phyloP scores from a whole-genome alignment of 352 stramenopile genomes.

The Pythium brachiatum region DNA sequence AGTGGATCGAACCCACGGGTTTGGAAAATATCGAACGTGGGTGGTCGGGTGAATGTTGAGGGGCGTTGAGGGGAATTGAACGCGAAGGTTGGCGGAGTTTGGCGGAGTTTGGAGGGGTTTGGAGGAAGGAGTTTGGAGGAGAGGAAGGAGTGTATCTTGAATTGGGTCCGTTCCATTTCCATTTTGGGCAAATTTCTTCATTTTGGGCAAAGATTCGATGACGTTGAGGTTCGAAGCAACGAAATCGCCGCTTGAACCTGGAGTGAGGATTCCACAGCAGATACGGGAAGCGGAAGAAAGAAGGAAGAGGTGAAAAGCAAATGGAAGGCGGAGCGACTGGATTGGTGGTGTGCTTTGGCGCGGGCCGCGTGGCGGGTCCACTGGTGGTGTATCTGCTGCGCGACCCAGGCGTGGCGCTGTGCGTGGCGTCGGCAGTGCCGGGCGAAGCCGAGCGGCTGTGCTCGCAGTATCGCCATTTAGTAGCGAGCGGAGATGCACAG shows the following conservation, averaged over 20 bases:
- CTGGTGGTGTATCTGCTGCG: slow-evolving; percentile 41
- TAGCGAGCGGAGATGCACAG: background rate
- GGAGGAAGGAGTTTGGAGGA: too few relatives aligned
- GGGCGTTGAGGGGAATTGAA: background rate
- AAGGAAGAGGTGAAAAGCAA: background rate
- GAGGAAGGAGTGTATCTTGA: too few relatives aligned
- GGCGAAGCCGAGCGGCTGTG: slow-evolving; percentile 32
- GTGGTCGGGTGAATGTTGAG: slow-evolving; percentile 2
- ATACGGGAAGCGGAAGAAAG: background rate
- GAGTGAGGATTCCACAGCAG: background rate
- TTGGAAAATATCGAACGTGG: slow-evolving; percentile 4
- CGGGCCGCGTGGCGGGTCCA: slow-evolving; percentile 39
- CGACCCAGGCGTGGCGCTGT: slow-evolving; percentile 19
- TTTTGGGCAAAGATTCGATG: background rate
- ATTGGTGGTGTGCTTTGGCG: slow-evolving; percentile 44
- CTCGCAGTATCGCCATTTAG: slow-evolving; percentile 21
- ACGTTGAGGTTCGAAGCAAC: background rate
- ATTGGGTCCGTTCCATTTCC: too few relatives aligned
- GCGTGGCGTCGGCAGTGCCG: slow-evolving; percentile 27
- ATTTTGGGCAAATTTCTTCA: background rate
- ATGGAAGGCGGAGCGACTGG: background rate
- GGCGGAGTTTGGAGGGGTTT: too few relatives aligned
- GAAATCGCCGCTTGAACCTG: background rate
- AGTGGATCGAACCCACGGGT: background rate
- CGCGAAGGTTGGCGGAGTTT: too few relatives aligned